Conservation (phyloP, 192 early-diverging fungal species). For the Backusella mclennaniae region DNA sequence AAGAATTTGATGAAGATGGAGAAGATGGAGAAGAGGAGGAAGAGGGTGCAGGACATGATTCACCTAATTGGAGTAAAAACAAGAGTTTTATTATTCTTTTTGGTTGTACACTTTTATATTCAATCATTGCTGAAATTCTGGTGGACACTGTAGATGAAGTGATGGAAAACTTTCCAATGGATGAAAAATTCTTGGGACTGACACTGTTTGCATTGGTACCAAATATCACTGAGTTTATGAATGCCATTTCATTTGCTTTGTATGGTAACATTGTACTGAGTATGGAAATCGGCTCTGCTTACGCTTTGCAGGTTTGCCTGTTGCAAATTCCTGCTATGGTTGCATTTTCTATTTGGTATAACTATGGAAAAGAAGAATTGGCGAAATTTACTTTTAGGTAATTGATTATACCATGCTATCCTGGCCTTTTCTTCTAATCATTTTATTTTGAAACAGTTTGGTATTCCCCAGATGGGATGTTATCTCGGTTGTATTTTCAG, state of each 20-base stretch:
- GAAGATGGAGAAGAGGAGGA: slow-evolving; percentile 55
- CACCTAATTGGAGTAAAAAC: slow-evolving; percentile 86
- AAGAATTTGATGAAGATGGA: not conserved
- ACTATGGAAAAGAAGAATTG: slow-evolving; percentile 32
- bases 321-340: slow-evolving; percentile 95
- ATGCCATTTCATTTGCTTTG: slow-evolving; percentile 93
- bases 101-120: slow-evolving; percentile 79
- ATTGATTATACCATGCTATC: not conserved
- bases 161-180: slow-evolving; percentile 61
- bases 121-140: slow-evolving; percentile 90
- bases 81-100: slow-evolving; percentile 81
- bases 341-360: slow-evolving; percentile 71
- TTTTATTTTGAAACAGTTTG: slow-evolving; percentile 14
- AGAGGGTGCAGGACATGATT: slow-evolving; percentile 77
- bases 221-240: slow-evolving; percentile 94
- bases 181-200: slow-evolving; percentile 88
- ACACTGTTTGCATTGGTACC: slow-evolving; percentile 95
- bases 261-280: slow-evolving; percentile 79
- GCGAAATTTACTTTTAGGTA: slow-evolving; percentile 36
- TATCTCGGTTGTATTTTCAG: slow-evolving; percentile 42
- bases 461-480: slow-evolving; percentile 43
- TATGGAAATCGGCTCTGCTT: slow-evolving; percentile 95
- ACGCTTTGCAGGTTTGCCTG: slow-evolving; percentile 92
- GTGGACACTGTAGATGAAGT: slow-evolving; percentile 85
- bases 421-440: not conserved